A percentile compares a stretch with the other conserved stretches of the same genome.
These are phyloP conservation scores for Candida endomychidarum DNA, from an alignment of 805 yeast species.

Conservation along the genomic window DNA sequence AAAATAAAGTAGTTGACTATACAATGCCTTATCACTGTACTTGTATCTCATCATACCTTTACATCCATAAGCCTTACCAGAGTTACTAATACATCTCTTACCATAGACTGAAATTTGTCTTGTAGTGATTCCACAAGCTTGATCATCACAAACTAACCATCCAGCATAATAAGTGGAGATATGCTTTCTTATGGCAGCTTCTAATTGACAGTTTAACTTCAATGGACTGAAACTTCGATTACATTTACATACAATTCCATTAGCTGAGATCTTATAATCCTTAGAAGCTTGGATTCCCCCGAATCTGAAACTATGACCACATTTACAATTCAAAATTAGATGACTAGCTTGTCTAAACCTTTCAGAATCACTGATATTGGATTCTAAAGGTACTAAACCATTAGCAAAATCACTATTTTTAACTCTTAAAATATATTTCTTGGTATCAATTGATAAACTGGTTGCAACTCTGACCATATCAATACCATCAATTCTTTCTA, in stretches of 20 bases:
- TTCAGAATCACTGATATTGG: constrained; percentile 77
- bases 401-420: constrained; percentile 32
- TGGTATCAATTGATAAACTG: constrained; percentile 74
- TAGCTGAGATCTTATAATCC: constrained; percentile 58
- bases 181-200: constrained; percentile 64
- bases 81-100: constrained; percentile 69
- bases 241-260: constrained; percentile 77
- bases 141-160: constrained; percentile 81
- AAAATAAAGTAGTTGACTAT: constrained; percentile 81
- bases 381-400: constrained; percentile 70
- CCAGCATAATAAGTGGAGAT: constrained; percentile 82
- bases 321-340: constrained; percentile 59
- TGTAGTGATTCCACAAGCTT: constrained; percentile 75
- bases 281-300: constrained; percentile 72
- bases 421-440: constrained; percentile 51
- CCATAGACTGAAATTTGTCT: constrained; percentile 90
- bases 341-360: constrained; percentile 67
- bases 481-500: constrained; percentile 83
- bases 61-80: constrained; percentile 61
- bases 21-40: constrained; percentile 76
- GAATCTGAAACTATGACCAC: constrained; percentile 61
- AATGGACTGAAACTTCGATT: constrained; percentile 49
- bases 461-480: constrained; percentile 78
- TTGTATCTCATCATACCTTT: constrained; percentile 80
- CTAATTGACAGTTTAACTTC: constrained; percentile 70